Evolutionary conservation across 1,139 yeast species (phyloP).

Genomic region (Candida sanyaensis): DNA sequence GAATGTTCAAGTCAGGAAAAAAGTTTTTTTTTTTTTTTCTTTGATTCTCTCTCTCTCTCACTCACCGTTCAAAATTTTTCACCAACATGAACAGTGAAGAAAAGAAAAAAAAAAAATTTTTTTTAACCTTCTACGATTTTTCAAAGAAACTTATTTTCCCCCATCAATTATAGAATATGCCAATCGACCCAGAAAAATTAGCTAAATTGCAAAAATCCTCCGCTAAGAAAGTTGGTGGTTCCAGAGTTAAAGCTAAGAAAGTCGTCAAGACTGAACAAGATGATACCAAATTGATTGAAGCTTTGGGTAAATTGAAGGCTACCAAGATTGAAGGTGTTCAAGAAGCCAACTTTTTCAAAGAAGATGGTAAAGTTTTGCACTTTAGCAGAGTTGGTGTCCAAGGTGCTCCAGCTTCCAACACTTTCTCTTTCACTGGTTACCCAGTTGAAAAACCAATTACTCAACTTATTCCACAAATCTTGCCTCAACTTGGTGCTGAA

Average conservation of each 20-base stretch:
- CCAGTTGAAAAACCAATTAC: conserved; percentile 92
- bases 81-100: conserved; percentile 3
- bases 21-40: neutral
- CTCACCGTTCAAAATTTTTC: conserved; percentile 8
- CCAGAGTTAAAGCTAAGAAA: conserved; percentile 83
- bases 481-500: conserved; percentile 97
- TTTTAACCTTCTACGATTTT: neutral
- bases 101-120: conserved; percentile 3
- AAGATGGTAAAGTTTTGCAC: conserved; percentile 94
- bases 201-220: conserved; percentile 79
- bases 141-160: neutral
- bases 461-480: conserved; percentile 91
- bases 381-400: conserved; percentile 95
- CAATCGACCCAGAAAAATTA: conserved; percentile 85
- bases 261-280: conserved; percentile 68
- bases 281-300: conserved; percentile 87
- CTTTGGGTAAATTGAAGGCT: conserved; percentile 87
- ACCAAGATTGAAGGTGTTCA: conserved; percentile 87
- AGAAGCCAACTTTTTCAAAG: conserved; percentile 97
- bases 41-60: neutral
- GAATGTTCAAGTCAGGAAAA: neutral
- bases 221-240: conserved; percentile 82
- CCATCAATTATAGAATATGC: conserved; percentile 43
- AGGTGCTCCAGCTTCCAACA: conserved; percentile 88
- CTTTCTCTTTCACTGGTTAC: conserved; percentile 93